Evolutionary conservation across 169 alveolate species (phyloP).

Genomic region (Eimeria necatrix): DNA sequence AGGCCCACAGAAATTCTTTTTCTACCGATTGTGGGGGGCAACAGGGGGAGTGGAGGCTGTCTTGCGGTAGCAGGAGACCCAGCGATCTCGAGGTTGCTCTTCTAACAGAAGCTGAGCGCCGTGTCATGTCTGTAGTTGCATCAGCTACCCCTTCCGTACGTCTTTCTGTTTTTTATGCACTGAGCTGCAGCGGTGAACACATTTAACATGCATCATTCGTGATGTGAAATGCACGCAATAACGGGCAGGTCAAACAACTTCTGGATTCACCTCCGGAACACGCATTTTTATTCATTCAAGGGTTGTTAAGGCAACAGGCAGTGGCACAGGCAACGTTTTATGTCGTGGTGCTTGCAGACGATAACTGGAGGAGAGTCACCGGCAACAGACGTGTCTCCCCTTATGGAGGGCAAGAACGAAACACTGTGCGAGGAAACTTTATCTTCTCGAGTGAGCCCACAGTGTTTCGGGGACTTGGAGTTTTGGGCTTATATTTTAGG

Average conservation of each 20-base stretch:
- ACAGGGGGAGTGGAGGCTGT: background rate
- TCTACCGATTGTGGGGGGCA: background rate
- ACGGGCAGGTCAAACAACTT: too few relatives aligned
- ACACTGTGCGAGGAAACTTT: background rate
- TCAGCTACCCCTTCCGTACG: background rate
- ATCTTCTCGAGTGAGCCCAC: background rate
- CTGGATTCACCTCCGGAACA: too few relatives aligned
- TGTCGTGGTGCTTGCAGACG: background rate
- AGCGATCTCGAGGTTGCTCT: constrained; percentile 2
- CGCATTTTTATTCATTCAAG: too few relatives aligned
- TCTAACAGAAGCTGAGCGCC: background rate
- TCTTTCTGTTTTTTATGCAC: too few relatives aligned
- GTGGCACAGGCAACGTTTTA: background rate
- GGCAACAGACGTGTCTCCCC: background rate
- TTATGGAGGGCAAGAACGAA: background rate
- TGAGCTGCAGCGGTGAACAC: too few relatives aligned
- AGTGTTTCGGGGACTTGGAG: background rate
- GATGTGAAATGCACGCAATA: too few relatives aligned
- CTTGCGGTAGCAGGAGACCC: constrained; percentile 7
- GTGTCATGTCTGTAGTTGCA: background rate
- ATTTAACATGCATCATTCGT: too few relatives aligned
- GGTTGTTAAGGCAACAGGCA: too few relatives aligned
- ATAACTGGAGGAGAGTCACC: background rate
- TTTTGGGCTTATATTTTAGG: background rate
- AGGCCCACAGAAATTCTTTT: background rate